Conservation (phyloP, 1,139 yeast species). For the Blastobotrys raffinosifermentans region DNA sequence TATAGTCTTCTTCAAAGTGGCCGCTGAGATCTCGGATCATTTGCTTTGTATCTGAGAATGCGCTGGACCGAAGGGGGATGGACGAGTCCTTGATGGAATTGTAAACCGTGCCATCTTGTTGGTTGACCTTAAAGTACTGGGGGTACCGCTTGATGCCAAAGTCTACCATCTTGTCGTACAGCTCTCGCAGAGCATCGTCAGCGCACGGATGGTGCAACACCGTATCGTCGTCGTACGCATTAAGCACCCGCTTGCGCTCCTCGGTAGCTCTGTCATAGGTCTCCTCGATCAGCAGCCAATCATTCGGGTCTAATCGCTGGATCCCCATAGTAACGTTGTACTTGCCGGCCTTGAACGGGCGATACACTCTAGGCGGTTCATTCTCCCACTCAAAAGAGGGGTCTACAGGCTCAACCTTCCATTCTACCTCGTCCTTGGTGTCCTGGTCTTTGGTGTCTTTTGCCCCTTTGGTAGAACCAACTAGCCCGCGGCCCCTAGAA, state of each 20-base stretch:
- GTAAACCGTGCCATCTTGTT: slow-evolving; percentile 15
- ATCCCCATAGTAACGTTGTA: slow-evolving; percentile 69
- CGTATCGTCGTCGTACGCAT: slow-evolving; percentile 39
- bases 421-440: too few relatives aligned
- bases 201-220: slow-evolving; percentile 38
- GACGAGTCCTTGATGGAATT: slow-evolving; percentile 19
- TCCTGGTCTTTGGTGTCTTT: too few relatives aligned
- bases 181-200: slow-evolving; percentile 48
- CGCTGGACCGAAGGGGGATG: slow-evolving; percentile 19
- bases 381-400: slow-evolving; percentile 40
- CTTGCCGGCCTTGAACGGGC: slow-evolving; percentile 59
- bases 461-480: too few relatives aligned
- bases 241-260: slow-evolving; percentile 40
- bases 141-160: slow-evolving; percentile 56
- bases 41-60: slow-evolving; percentile 18
- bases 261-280: slow-evolving; percentile 47
- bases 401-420: slow-evolving; percentile 16
- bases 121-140: slow-evolving; percentile 39
- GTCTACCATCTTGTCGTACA: slow-evolving; percentile 45
- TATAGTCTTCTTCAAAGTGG: slow-evolving; percentile 63
- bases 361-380: slow-evolving; percentile 44
- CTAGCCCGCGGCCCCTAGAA: too few relatives aligned
- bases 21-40: slow-evolving; percentile 42
- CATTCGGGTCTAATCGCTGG: slow-evolving; percentile 47
- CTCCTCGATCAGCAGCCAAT: slow-evolving; percentile 64